Evolutionary conservation across 2,329 filamentous ascomycete species (phyloP).

Genomic region (Diaporthe longicolla): DNA sequence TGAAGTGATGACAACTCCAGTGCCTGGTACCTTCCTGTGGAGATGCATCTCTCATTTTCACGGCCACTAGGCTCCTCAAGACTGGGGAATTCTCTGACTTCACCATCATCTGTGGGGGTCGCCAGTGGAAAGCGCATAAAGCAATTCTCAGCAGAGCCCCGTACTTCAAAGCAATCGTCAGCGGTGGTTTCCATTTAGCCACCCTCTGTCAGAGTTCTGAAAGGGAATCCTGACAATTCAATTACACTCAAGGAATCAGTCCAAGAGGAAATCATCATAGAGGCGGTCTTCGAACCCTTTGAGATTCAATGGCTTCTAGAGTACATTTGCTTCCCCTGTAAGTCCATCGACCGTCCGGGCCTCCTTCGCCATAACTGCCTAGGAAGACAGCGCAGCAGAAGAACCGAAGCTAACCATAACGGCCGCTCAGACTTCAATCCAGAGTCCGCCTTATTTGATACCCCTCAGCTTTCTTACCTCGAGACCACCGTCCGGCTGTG

Average conservation of each 20-base stretch:
- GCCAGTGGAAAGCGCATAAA: conserved; percentile 24
- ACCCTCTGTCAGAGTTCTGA: not conserved
- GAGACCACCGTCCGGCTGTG: conserved; percentile 24
- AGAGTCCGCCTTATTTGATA: not conserved
- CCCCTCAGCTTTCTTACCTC: conserved; percentile 17
- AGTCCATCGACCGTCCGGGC: not conserved
- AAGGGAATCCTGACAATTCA: not conserved
- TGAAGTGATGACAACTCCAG: not conserved
- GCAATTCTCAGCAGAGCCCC: conserved; percentile 6
- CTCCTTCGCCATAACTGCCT: not conserved
- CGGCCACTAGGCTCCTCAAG: not conserved
- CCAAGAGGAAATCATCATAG: not conserved
- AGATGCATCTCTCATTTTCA: not conserved
- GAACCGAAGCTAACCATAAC: not conserved
- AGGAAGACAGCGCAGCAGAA: not conserved
- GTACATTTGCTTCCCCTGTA: conserved; percentile 31
- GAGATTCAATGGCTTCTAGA: conserved; percentile 30
- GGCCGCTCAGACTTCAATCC: not conserved
- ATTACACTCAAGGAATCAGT: not conserved
- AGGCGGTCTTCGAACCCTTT: conserved; percentile 17
- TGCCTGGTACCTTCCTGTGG: not conserved
- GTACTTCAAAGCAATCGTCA: not conserved
- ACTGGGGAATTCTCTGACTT: conserved; percentile 14
- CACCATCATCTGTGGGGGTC: not conserved
- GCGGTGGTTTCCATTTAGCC: not conserved